Evolutionary conservation across 1,284 basidiomycete species (phyloP).

Genomic region (Ganoderma lingzhi): DNA sequence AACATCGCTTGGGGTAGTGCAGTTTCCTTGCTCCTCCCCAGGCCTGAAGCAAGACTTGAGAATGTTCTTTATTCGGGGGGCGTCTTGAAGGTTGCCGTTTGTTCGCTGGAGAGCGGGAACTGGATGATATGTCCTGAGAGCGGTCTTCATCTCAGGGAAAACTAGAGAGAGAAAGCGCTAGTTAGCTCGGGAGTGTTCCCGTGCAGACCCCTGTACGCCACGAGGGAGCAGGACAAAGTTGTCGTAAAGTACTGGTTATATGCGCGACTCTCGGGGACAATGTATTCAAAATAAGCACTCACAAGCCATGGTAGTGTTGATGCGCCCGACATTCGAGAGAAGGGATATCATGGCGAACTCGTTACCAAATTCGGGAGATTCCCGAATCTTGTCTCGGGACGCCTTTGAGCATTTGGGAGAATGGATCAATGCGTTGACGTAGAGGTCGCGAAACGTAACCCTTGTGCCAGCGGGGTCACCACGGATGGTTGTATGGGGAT

Average conservation of each 20-base stretch:
- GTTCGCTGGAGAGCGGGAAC: slow-evolving; percentile 74
- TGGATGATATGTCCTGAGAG: slow-evolving; percentile 75
- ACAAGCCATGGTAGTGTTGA: slow-evolving; percentile 96
- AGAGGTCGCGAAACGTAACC: slow-evolving; percentile 85
- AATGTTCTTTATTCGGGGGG: slow-evolving; percentile 66
- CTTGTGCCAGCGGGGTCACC: slow-evolving; percentile 57
- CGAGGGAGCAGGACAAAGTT: not conserved
- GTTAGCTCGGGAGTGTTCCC: slow-evolving; percentile 13
- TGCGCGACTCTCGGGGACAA: not conserved
- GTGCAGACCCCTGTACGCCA: not conserved
- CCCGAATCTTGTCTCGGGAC: slow-evolving; percentile 85
- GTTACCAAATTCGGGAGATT: slow-evolving; percentile 80
- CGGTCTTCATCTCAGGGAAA: slow-evolving; percentile 75
- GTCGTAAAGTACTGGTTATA: slow-evolving; percentile 1
- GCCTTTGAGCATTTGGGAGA: slow-evolving; percentile 88
- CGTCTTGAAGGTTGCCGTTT: slow-evolving; percentile 72
- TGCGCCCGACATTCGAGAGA: slow-evolving; percentile 90
- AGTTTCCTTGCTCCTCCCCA: slow-evolving; percentile 36
- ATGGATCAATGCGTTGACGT: slow-evolving; percentile 81
- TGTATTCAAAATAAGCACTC: slow-evolving; percentile 41
- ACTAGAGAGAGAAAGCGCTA: slow-evolving; percentile 42
- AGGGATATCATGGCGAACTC: slow-evolving; percentile 89
- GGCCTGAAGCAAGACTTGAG: slow-evolving; percentile 42
- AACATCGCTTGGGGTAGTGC: slow-evolving; percentile 39
- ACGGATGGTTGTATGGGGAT: slow-evolving; percentile 49